These are phyloP conservation scores for Phytophthora pistaciae DNA, from an alignment of 352 stramenopile genomes.

Conservation along the genomic window DNA sequence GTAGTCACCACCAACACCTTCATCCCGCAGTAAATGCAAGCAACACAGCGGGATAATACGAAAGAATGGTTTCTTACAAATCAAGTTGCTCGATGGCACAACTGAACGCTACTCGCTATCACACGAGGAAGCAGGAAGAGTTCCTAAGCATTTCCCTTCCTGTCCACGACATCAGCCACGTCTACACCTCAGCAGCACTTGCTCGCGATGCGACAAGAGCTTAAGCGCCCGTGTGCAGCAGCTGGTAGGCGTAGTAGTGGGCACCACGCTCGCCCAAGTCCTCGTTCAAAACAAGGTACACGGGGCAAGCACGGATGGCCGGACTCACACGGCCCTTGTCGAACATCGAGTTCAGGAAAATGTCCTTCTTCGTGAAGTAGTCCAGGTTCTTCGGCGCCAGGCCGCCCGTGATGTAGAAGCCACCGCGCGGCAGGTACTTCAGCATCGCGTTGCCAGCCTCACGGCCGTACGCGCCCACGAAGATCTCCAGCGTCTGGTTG, in stretches of 20 bases:
- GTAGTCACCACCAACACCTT: neutral
- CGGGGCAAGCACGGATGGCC: constrained; percentile 72
- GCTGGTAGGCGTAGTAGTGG: constrained; percentile 87
- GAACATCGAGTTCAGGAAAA: constrained; percentile 82
- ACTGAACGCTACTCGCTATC: constrained; percentile 24
- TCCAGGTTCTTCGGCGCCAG: constrained; percentile 97
- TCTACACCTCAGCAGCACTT: constrained; percentile 32
- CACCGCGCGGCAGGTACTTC: constrained; percentile 96
- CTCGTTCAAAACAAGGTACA: constrained; percentile 93
- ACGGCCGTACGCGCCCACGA: constrained; percentile 94
- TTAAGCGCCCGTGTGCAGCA: constrained; percentile 59
- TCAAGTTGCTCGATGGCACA: constrained; percentile 28
- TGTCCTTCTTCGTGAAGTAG: constrained; percentile 85
- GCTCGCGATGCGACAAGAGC: constrained; percentile 25
- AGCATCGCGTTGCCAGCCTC: constrained; percentile 94
- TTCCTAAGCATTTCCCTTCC: neutral
- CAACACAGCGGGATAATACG: constrained; percentile 16
- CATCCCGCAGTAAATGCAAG: neutral
- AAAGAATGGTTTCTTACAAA: constrained; percentile 31
- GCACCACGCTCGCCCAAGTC: constrained; percentile 89
- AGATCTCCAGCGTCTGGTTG: constrained; percentile 93
- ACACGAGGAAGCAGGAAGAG: constrained; percentile 4
- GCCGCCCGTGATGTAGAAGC: constrained; percentile 97
- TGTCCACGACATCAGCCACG: constrained; percentile 18
- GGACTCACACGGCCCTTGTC: constrained; percentile 90